Conservation (phyloP, 2,329 filamentous ascomycete species). For the Aulographum hederae region DNA sequence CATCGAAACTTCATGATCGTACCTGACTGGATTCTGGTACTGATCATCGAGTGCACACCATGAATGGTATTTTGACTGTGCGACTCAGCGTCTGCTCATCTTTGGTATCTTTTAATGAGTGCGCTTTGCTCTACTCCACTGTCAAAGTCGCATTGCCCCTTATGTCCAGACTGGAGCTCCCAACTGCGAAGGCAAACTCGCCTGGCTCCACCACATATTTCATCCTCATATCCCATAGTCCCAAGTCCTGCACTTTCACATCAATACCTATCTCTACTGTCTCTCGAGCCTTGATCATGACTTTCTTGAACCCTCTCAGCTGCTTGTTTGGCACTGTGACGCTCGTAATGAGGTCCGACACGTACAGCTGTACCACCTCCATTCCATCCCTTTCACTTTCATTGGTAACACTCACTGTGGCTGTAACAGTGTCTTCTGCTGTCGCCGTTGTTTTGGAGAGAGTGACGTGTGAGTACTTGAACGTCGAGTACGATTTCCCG, state of each 20-base stretch:
- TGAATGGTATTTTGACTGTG: too few relatives aligned
- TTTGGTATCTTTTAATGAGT: too few relatives aligned
- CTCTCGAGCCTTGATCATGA: conserved; percentile 39
- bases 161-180: conserved; percentile 37
- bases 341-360: conserved; percentile 41
- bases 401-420: conserved; percentile 45
- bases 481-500: conserved; percentile 46
- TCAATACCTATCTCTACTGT: conserved; percentile 35
- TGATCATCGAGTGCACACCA: too few relatives aligned
- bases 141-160: conserved; percentile 37
- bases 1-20: too few relatives aligned
- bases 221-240: conserved; percentile 41
- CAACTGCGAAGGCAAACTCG: conserved; percentile 44
- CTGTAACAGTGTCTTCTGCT: conserved; percentile 34
- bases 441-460: conserved; percentile 31
- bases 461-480: conserved; percentile 36
- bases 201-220: conserved; percentile 58
- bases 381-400: conserved; percentile 35
- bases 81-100: too few relatives aligned
- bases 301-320: conserved; percentile 51
- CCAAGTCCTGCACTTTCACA: conserved; percentile 30
- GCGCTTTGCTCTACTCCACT: conserved; percentile 20
- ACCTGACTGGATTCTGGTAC: too few relatives aligned
- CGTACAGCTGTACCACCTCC: conserved; percentile 52
- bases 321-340: conserved; percentile 46